Evolutionary conservation across 2,329 filamentous ascomycete species (phyloP).

Genomic region (Sarocladium strictum): DNA sequence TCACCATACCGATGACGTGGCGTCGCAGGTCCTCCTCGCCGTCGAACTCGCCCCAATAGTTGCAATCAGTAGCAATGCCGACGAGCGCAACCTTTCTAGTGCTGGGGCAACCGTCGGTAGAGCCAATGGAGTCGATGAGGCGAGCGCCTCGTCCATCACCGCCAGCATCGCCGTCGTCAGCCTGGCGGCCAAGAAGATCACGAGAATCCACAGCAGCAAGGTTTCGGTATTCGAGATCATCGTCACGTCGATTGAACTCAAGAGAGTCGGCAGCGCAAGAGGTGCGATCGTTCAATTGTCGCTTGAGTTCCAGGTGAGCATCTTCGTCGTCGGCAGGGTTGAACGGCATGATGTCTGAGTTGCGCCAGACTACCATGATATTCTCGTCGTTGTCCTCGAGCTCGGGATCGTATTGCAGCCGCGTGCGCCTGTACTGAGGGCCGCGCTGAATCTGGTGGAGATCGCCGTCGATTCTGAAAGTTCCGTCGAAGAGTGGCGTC

Average conservation of each 20-base stretch:
- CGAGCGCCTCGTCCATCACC: constrained; percentile 73
- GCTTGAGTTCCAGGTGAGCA: constrained; percentile 58
- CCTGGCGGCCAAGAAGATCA: constrained; percentile 67
- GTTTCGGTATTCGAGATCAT: constrained; percentile 27
- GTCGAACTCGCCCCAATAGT: constrained; percentile 70
- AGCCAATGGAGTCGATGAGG: constrained; percentile 71
- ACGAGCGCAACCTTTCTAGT: constrained; percentile 90
- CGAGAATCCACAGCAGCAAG: constrained; percentile 57
- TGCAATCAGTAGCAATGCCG: constrained; percentile 89
- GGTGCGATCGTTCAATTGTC: constrained; percentile 36
- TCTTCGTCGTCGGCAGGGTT: constrained; percentile 13
- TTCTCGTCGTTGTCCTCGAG: constrained; percentile 52
- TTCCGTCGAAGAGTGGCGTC: constrained; percentile 80
- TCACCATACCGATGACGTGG: constrained; percentile 80
- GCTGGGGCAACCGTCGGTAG: constrained; percentile 74
- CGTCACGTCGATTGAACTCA: constrained; percentile 69
- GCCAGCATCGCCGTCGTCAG: constrained; percentile 60
- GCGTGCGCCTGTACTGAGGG: constrained; percentile 67
- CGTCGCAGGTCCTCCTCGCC: constrained; percentile 52
- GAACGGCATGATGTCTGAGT: constrained; percentile 66
- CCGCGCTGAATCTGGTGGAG: constrained; percentile 82
- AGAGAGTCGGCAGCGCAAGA: constrained; percentile 71
- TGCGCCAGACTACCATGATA: constrained; percentile 85
- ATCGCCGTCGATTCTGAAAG: constrained; percentile 74
- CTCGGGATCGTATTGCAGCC: constrained; percentile 64